Base-by-base conservation (phyloP, 2,329 filamentous ascomycete genomes). In the Clathrospora elynae region DNA sequence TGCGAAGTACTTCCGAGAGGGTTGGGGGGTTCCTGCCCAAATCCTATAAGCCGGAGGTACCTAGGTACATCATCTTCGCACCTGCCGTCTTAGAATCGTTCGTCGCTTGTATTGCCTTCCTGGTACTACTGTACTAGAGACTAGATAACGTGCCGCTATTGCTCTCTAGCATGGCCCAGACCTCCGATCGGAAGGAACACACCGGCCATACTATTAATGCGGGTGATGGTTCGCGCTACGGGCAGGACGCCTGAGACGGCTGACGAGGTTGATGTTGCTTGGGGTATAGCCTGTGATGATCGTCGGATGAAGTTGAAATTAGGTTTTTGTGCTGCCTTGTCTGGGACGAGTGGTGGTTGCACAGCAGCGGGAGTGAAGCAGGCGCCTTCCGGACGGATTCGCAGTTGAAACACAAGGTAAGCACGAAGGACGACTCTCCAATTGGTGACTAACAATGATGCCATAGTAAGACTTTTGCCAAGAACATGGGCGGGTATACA, bases 401-500 rank as follows among this genome's bases (percentile, higher is more conserved):
- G n/a, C n/a, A n/a, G n/a, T n/a, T n/a, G n/a, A n/a, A n/a, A n/a
- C n/a, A n/a, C n/a, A n/a, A n/a, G n/a, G n/a, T n/a, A n/a, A n/a
- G n/a, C n/a, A n/a, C n/a, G n/a, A n/a, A n/a, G n/a, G n/a, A n/a
- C n/a, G n/a, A n/a, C n/a, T n/a, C n/a, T n/a, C n/a, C n/a, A n/a
- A n/a, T n/a, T n/a, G n/a, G n/a, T n/a, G n/a, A n/a, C n/a, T n/a
- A n/a, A n/a, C n/a, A n/a, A n/a, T n/a, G n/a, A n/a, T n/a, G n/a
- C n/a, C n/a, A n/a, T n/a, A n/a, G n/a, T n/a, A n/a, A n/a, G 46
- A 58, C 53, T 58, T 67, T 65, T 68, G 61, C 57, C 58, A 66
- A 68, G 52, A 68, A 68, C 62, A 67, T 51, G 60, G 55, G 52
- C 35, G 49, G 38, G 42, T 48, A 60, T 53, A 40, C 48, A 29